phyloP scores from a whole-genome alignment of 1,139 yeast species.

The Blastobotrys raffinosifermentans region DNA sequence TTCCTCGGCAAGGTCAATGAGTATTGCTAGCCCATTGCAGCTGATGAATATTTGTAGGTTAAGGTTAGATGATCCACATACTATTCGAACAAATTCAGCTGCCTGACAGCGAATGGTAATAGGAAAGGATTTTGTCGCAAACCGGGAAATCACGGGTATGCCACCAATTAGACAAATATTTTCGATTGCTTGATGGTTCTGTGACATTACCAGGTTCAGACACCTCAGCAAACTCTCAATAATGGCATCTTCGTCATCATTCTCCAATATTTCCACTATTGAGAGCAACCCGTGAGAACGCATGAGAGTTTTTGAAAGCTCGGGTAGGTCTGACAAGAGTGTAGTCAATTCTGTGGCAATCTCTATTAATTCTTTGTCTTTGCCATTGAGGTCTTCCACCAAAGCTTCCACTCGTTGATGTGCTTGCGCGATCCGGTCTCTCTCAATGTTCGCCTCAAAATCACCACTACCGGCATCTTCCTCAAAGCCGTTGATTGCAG shows the following conservation, averaged over 20 bases:
- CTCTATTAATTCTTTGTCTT: slow-evolving; percentile 8
- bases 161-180: slow-evolving; percentile 55
- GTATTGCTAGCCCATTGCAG: slow-evolving; percentile 51
- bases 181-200: slow-evolving; percentile 39
- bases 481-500: slow-evolving; percentile 19
- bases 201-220: slow-evolving; percentile 39
- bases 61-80: slow-evolving; percentile 37
- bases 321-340: slow-evolving; percentile 38
- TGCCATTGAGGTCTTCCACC: slow-evolving; percentile 17
- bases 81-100: slow-evolving; percentile 37
- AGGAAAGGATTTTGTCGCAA: slow-evolving; percentile 38
- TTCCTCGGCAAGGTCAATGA: slow-evolving; percentile 50
- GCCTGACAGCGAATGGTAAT: slow-evolving; percentile 41
- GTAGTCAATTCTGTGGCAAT: slow-evolving; percentile 7
- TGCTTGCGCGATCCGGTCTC: slow-evolving; percentile 24
- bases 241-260: slow-evolving; percentile 28
- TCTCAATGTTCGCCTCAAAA: slow-evolving; percentile 20
- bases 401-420: slow-evolving; percentile 17
- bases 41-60: slow-evolving; percentile 49
- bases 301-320: slow-evolving; percentile 29
- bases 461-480: slow-evolving; percentile 18
- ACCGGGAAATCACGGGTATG: slow-evolving; percentile 45
- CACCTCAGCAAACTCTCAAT: slow-evolving; percentile 42
- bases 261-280: slow-evolving; percentile 44
- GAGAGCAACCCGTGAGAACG: slow-evolving; percentile 48